Conservation (phyloP, 2,329 filamentous ascomycete genomes). For the Phymatotrichopsis omnivora region DNA sequence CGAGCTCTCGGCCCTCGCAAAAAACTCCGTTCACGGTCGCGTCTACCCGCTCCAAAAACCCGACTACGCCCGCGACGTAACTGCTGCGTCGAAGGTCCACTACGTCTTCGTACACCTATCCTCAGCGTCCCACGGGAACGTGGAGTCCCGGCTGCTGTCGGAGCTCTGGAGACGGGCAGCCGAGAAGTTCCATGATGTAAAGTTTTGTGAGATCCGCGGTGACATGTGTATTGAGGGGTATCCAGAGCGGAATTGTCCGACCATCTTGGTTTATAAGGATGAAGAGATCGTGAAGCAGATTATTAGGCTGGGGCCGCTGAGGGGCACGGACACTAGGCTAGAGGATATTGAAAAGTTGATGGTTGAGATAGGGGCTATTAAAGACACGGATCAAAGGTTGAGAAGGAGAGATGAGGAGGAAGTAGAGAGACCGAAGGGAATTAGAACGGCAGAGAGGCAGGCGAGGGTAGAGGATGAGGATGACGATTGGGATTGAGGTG, state of each 20-base stretch:
- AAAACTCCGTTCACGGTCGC: conserved; percentile 71
- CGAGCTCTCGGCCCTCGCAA: conserved; percentile 65
- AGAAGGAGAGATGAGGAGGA: conserved; percentile 50
- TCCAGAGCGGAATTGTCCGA: conserved; percentile 88
- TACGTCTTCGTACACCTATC: conserved; percentile 70
- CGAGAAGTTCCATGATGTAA: conserved; percentile 78
- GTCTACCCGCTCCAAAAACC: conserved; percentile 93
- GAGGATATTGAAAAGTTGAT: conserved; percentile 70
- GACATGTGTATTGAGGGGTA: conserved; percentile 94
- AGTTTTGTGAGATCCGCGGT: conserved; percentile 92
- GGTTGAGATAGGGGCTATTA: conserved; percentile 70
- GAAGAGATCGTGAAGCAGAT: conserved; percentile 86
- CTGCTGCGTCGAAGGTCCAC: conserved; percentile 64
- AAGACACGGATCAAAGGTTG: conserved; percentile 67
- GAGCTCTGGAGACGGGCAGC: conserved; percentile 82
- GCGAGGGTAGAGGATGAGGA: conserved; percentile 36
- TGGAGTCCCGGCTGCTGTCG: conserved; percentile 71
- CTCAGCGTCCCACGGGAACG: conserved; percentile 65
- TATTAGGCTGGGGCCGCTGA: conserved; percentile 74
- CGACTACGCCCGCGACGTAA: conserved; percentile 84
- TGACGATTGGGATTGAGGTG: conserved; percentile 50
- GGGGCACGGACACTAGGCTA: conserved; percentile 60
- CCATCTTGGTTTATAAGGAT: conserved; percentile 83
- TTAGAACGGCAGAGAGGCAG: conserved; percentile 22
- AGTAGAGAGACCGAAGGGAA: conserved; percentile 45